Evolutionary conservation across 2,329 filamentous ascomycete genomes (phyloP), one percentile per base, ranked within the genome.

Genomic region (Ophiosphaerella narmari): DNA sequence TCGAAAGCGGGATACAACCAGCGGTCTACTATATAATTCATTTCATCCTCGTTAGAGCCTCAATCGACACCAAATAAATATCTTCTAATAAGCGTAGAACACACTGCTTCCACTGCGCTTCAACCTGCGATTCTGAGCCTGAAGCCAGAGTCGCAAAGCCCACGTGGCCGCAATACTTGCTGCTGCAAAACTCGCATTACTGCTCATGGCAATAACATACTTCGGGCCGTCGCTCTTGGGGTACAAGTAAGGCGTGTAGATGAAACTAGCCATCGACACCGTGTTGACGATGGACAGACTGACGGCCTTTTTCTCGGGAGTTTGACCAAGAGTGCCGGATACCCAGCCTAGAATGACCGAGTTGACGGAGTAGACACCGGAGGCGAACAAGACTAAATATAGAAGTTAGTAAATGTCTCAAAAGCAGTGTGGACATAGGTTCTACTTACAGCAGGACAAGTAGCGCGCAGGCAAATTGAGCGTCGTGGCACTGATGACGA

Each of bases 271-370:
- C 43, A 75, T 77, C 0, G 70, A 71, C 5, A 73, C 63, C 1
- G 74, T 68, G 43, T 78, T 77, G n/a, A 76, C 74, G 39, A 77
- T 73, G 1, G 74, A 73, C 14, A 77, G 60, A 4, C 69, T 63
- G 3, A 74, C 74, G 14, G 75, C 75, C 41, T 75, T 75, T 60
- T 78, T 79, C 52, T 77, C 75, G 4, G 70, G 59, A 1, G 75
- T 76, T 39, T 77, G 72, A 2, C 72, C 74, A 7, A 75, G 63
- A 1, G 74, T 76, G 2, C 70, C 69, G 1, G 73, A 73, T 1
- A 74, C 73, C 75, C 76, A 78, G 13, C 72, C 71, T 1, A 78
- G 66, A 8, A 76, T 60, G 2, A 68, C 57, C 0, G 57, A 62
- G 32, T 65, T 68, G 14, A 68, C 63, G 2, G 54, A 54, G 33